A percentile compares a stretch with the other conserved stretches of the same genome.
Evolutionary conservation across 2,329 filamentous ascomycete species (phyloP).

Genomic region (Penicillium griseofulvum): DNA sequence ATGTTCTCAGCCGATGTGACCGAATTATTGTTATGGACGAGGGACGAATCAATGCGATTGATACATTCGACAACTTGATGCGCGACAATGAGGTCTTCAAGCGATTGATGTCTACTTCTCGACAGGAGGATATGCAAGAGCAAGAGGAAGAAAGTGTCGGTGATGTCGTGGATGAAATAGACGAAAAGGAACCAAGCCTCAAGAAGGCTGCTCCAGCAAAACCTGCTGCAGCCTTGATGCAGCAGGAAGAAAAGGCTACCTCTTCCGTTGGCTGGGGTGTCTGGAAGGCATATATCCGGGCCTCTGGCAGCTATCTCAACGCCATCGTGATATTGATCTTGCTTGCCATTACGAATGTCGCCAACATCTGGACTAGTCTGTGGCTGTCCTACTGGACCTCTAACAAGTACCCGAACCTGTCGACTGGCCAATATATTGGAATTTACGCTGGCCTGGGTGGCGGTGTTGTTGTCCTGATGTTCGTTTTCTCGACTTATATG

Average conservation of each 20-base stretch:
- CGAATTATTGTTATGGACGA: slow-evolving; percentile 91
- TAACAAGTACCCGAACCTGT: slow-evolving; percentile 63
- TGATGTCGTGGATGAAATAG: slow-evolving; percentile 46
- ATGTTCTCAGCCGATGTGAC: slow-evolving; percentile 86
- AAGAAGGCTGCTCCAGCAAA: slow-evolving; percentile 12
- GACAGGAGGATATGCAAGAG: slow-evolving; percentile 53
- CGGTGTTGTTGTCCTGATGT: slow-evolving; percentile 70
- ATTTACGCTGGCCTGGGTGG: slow-evolving; percentile 69
- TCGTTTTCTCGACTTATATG: slow-evolving; percentile 73
- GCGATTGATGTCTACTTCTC: slow-evolving; percentile 74
- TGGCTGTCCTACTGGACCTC: slow-evolving; percentile 96
- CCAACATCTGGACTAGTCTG: slow-evolving; percentile 82
- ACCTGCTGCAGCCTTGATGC: slow-evolving; percentile 41
- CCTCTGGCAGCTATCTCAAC: slow-evolving; percentile 68
- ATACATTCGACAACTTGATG: slow-evolving; percentile 89
- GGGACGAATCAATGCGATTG: slow-evolving; percentile 77
- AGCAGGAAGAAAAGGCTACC: slow-evolving; percentile 60
- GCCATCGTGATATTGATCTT: slow-evolving; percentile 59
- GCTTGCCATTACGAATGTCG: slow-evolving; percentile 70
- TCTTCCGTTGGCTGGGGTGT: slow-evolving; percentile 76
- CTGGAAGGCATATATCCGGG: slow-evolving; percentile 72
- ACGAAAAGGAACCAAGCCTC: slow-evolving; percentile 22
- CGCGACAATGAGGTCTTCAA: slow-evolving; percentile 72
- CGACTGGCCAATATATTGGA: slow-evolving; percentile 67
- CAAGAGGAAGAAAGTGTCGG: slow-evolving; percentile 51